These are phyloP conservation scores for Metroxylon sagu DNA, from an alignment of 176 grass and related monocot species.

Conservation along the genomic window DNA sequence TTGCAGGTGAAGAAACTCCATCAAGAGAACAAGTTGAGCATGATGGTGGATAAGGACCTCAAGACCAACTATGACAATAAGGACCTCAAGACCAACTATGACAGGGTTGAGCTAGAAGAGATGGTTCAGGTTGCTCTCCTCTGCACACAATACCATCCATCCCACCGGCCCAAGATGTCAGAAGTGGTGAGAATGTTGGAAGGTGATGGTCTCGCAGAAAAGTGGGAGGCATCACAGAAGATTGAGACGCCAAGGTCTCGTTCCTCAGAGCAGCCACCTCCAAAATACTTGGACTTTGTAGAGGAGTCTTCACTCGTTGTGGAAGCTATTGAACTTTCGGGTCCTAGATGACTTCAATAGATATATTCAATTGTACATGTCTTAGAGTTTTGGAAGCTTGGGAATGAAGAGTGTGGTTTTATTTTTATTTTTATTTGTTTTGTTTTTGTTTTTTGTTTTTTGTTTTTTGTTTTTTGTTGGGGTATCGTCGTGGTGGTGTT, in stretches of 20 bases:
- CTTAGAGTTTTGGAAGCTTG: no score
- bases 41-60: constrained; percentile 50
- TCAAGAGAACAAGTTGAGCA: constrained; percentile 34
- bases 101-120: constrained; percentile 38
- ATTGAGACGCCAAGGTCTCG: constrained; percentile 1
- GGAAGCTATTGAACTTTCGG: constrained; percentile 65
- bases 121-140: constrained; percentile 75
- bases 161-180: constrained; percentile 58
- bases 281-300: constrained; percentile 35
- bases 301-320: constrained; percentile 32
- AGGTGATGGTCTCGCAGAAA: constrained; percentile 42
- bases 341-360: constrained; percentile 45
- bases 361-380: no score
- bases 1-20: constrained; percentile 64
- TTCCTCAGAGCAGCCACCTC: constrained; percentile 14
- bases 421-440: no score
- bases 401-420: no score
- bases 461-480: no score
- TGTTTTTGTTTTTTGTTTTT: no score
- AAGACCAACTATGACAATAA: constrained; percentile 31
- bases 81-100: constrained; percentile 34
- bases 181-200: constrained; percentile 70
- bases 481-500: no score
- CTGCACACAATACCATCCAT: constrained; percentile 52
- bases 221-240: constrained; percentile 58